These are phyloP conservation scores for Leccinum sublutescens DNA, from an alignment of 768 basidiomycete genomes.

Conservation along the genomic window DNA sequence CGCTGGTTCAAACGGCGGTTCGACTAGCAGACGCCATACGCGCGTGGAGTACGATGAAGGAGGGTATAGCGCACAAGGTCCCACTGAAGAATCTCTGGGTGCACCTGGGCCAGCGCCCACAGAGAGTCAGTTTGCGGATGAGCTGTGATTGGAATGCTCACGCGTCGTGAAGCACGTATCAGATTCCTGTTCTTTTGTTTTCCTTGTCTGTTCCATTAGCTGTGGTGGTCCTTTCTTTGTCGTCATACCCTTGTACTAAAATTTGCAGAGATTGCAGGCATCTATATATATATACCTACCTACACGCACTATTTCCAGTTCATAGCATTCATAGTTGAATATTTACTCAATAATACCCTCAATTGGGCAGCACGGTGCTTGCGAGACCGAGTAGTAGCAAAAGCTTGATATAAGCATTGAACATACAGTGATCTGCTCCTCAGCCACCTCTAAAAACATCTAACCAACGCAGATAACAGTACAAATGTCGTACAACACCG, in stretches of 20 bases:
- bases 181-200: neutral
- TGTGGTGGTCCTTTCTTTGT: neutral
- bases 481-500: neutral
- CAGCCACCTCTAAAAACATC: neutral
- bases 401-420: too few relatives aligned
- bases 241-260: neutral
- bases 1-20: conserved; percentile 6
- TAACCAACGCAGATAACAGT: neutral
- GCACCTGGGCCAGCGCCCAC: conserved; percentile 32
- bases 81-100: conserved; percentile 7
- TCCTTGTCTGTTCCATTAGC: neutral
- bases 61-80: conserved; percentile 1
- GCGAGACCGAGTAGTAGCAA: too few relatives aligned
- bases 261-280: neutral
- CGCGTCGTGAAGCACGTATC: neutral
- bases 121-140: conserved; percentile 35
- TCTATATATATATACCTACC: neutral
- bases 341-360: neutral
- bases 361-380: too few relatives aligned
- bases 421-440: neutral
- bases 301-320: neutral
- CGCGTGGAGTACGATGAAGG: conserved; percentile 8
- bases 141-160: neutral
- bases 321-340: neutral
- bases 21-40: conserved; percentile 10